phyloP scores from a whole-genome alignment of 257 asterid genomes.

The Gardenia jasminoides region DNA sequence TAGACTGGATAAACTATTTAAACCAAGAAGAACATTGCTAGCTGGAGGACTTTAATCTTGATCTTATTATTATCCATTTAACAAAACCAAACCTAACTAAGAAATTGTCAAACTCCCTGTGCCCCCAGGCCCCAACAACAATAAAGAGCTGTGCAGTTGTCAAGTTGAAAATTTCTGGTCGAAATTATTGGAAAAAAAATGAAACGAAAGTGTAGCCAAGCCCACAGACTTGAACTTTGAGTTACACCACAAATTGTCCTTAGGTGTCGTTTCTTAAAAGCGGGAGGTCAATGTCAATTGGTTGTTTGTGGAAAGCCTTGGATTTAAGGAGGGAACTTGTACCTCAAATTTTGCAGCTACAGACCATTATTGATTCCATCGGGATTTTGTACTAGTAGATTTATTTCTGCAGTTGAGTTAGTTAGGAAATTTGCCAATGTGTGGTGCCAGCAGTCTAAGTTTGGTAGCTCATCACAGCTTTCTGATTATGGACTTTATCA shows the following conservation, averaged over 20 bases:
- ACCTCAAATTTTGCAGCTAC: neutral
- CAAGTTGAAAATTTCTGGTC: neutral
- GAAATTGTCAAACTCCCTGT: neutral
- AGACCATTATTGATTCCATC: neutral
- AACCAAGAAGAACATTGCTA: no score
- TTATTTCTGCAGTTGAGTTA: conserved; percentile 1
- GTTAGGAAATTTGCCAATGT: neutral
- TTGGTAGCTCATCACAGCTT: neutral
- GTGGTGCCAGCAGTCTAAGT: neutral
- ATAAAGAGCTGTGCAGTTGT: neutral
- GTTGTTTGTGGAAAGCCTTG: neutral
- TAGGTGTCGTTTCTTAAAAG: neutral
- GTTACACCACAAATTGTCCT: neutral
- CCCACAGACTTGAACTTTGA: neutral
- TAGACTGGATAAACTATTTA: no score
- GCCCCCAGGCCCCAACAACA: neutral
- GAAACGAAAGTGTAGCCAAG: neutral
- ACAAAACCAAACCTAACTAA: neutral
- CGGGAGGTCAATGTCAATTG: neutral
- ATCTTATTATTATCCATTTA: no score
- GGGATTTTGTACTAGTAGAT: neutral
- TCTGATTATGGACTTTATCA: neutral
- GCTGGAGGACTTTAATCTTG: no score
- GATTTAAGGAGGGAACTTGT: neutral
- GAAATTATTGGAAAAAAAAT: neutral